Conservation (phyloP, 1,284 basidiomycete genomes). For the Golubevia sp. region DNA sequence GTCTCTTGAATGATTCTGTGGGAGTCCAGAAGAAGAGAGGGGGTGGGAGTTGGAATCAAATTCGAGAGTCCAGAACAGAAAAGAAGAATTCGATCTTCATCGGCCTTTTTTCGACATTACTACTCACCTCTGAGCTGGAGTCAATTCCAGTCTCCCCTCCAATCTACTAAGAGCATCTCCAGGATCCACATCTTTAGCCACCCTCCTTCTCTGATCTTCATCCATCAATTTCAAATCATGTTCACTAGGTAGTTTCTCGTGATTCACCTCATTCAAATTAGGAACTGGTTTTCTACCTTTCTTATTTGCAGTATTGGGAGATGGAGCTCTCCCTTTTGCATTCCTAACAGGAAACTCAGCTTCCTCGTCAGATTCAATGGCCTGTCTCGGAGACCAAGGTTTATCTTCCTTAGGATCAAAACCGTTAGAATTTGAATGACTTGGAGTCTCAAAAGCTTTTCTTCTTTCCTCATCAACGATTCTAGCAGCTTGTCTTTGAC, state of each 20-base stretch:
- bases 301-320: neutral
- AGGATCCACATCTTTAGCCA: constrained; percentile 7
- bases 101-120: too few species aligned
- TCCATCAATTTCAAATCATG: neutral
- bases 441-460: constrained; percentile 16
- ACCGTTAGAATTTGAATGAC: constrained; percentile 3
- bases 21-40: neutral
- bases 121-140: constrained; percentile 33
- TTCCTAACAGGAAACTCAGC: neutral
- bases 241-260: neutral
- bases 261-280: neutral
- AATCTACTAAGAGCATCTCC: constrained; percentile 9
- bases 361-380: neutral
- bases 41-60: neutral
- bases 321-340: too few species aligned
- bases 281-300: constrained; percentile 8
- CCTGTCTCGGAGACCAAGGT: constrained; percentile 13
- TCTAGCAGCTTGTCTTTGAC: constrained; percentile 38
- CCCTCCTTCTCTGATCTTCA: constrained; percentile 14
- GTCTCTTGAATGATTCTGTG: constrained; percentile 48
- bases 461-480: constrained; percentile 49
- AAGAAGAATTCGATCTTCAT: neutral
- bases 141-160: constrained; percentile 20
- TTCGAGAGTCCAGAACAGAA: neutral
- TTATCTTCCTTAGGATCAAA: constrained; percentile 19